Percentiles rank a stretch among this genome's conserved stretches.
Evolutionary conservation across 2,329 filamentous ascomycete species (phyloP).

Genomic region (Neofusicoccum ribis): DNA sequence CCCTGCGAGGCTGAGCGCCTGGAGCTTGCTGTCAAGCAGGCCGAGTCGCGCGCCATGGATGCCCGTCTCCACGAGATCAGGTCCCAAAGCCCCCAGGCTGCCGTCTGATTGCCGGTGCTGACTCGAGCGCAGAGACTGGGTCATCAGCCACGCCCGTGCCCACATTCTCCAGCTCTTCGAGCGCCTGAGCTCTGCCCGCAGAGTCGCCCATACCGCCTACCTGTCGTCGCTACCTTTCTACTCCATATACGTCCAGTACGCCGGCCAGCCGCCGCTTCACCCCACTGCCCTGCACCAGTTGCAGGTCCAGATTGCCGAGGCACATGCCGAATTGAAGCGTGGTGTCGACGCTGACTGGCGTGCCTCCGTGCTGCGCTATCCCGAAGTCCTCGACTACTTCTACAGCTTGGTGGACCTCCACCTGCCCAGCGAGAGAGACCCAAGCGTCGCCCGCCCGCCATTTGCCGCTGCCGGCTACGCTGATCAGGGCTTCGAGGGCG

Average conservation of each 20-base stretch:
- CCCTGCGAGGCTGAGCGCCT: constrained; percentile 42
- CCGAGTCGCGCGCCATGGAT: constrained; percentile 40
- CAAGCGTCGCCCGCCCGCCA: constrained; percentile 39
- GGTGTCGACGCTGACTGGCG: constrained; percentile 81
- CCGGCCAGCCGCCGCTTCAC: constrained; percentile 46
- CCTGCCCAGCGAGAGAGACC: constrained; percentile 58
- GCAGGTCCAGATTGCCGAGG: constrained; percentile 59
- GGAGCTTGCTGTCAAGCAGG: constrained; percentile 42
- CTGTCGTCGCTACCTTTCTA: constrained; percentile 48
- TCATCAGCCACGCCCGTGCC: constrained; percentile 46
- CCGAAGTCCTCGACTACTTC: constrained; percentile 78
- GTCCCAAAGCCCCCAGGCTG: constrained; percentile 24
- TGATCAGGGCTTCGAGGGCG: constrained; percentile 33
- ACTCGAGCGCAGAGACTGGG: constrained; percentile 45
- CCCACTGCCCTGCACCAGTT: constrained; percentile 42
- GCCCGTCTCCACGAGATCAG: constrained; percentile 36
- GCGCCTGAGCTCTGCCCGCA: constrained; percentile 40
- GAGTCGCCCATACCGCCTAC: constrained; percentile 44
- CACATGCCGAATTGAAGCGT: constrained; percentile 66
- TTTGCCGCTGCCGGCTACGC: constrained; percentile 40
- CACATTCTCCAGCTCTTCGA: constrained; percentile 48
- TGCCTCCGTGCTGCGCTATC: constrained; percentile 71
- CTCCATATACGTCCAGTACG: constrained; percentile 48
- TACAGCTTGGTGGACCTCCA: constrained; percentile 69
- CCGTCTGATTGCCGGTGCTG: neutral